Base-by-base conservation (phyloP, 139 green algal species). In the Chara braunii region DNA sequence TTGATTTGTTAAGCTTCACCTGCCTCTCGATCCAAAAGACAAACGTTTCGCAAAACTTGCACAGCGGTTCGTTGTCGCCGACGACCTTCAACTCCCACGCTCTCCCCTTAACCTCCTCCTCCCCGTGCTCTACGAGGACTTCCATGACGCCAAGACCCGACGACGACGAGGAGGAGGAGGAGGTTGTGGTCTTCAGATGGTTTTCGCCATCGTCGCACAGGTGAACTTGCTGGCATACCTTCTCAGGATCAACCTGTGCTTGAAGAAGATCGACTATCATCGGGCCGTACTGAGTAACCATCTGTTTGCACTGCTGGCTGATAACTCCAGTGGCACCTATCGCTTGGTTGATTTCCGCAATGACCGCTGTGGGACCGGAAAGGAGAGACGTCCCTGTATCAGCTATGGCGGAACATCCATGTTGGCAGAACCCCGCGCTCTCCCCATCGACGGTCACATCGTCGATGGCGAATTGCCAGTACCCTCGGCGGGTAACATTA, bases 331-430 rank as follows among this genome's bases (percentile, higher is more conserved):
- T 68, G 24, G 67, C 67, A n/a, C 67, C 67, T 22, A 75, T 75
- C 30, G 57, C 57, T 18, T 68, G 30, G 3, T 75, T 75, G 44
- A 75, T 75, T 64, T 81, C 67, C 2, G 83, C 83, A 12, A 86
- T 79, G 22, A 89, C 80, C 5, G 80, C 77, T 0, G 64, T 61
- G 0, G 87, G 88, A 1, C 89, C 90, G 14, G 84, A 83, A 29
- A 95, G 52, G 30, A 95, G 81, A 2, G 81, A 90, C 33, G 88
- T 95, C 23, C 88, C 92, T 0, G 84, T 94, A 78, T 97, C 91
- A 4, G 89, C 91, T 43, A 97, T 98, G 43, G 87, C 92, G 43
- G 82, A 53, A 79, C 88, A 97, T 36, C 90, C 88, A 3, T 55
- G 28, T 59, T 75, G 61, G 67, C 67, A 75, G 44, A 75, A 48